Evolutionary conservation across 1,284 basidiomycete genomes (phyloP), one percentile per base, ranked within the genome.

Genomic region (Ceratorhiza oryzae-sativae): DNA sequence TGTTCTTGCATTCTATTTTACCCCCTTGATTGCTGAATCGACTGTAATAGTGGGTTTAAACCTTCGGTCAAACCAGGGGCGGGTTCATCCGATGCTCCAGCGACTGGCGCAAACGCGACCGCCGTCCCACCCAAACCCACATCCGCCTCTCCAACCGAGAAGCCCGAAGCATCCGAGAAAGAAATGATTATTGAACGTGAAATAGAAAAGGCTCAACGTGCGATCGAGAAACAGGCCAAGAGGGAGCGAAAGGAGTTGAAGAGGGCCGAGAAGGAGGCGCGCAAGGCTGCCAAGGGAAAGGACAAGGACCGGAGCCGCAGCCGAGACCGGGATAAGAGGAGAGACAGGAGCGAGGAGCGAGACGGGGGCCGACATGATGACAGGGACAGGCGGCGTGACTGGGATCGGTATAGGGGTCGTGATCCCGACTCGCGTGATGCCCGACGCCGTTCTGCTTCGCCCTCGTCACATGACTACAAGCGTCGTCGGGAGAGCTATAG

Each of bases 201-300:
- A 67, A 53, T 79, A 18, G 76, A 77, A 68, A 73, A 79, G 27
- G 77, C 79, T 36, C 77, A 79, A 61, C 79, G 77, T 60, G 77
- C 78, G 34, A 45, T 73, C 27, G 78, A 79, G 63, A 79, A 78
- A 59, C 78, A 79, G 39, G 71, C 75, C 68, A 76, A 75, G 59
- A 73, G 72, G 56, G 71, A 73, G 48, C 67, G 81, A 68, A 91
- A 88, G 76, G 87, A 84, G 4, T 87, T 88, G 72, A 75, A 75
- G 51, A 34, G 76, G n/a, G 74, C 46, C 73, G 84, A 83, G 23
- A 87, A 83, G 75, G 88, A 87, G 76, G 86, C 87, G 78, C 89
- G 86, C 76, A 82, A 84, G 30, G 81, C 81, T 23, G 81, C 80
- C 72, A 88, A 85, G 79, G 85, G 86, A 83, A 63, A 79, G 82